phyloP scores from a whole-genome alignment of 2,329 filamentous ascomycete species.

The Fusarium tricinctum region DNA sequence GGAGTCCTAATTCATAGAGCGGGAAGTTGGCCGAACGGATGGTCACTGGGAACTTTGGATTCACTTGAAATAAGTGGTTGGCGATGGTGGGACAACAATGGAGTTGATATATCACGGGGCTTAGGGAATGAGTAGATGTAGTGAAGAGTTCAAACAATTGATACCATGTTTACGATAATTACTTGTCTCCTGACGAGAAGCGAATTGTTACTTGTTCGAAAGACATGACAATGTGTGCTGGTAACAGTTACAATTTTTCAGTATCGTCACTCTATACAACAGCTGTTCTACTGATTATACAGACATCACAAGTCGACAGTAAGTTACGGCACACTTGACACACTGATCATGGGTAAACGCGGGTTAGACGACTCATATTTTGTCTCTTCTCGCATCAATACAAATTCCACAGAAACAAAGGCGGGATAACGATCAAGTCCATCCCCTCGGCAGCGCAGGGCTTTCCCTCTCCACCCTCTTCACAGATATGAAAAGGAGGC shows the following conservation, averaged over 20 bases:
- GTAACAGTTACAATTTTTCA: background rate
- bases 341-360: constrained; percentile 42
- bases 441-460: constrained; percentile 91
- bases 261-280: background rate
- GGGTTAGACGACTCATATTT: constrained; percentile 47
- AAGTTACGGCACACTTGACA: constrained; percentile 36
- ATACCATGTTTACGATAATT: constrained; percentile 43
- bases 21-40: background rate
- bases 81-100: constrained; percentile 14
- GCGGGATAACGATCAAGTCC: constrained; percentile 90
- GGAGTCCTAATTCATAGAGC: constrained; percentile 19
- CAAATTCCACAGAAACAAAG: constrained; percentile 48
- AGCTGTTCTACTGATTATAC: background rate
- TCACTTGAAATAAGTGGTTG: constrained; percentile 25
- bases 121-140: constrained; percentile 37
- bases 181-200: background rate
- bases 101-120: constrained; percentile 24
- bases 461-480: constrained; percentile 83
- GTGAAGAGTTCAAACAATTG: constrained; percentile 42
- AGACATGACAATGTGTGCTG: too few species aligned
- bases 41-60: constrained; percentile 21
- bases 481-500: constrained; percentile 51
- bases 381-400: constrained; percentile 49
- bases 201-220: background rate
- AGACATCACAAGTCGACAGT: constrained; percentile 1